Evolutionary conservation across 495 filamentous ascomycete genomes (phyloP).

Genomic region (Tuber melanosporum): DNA sequence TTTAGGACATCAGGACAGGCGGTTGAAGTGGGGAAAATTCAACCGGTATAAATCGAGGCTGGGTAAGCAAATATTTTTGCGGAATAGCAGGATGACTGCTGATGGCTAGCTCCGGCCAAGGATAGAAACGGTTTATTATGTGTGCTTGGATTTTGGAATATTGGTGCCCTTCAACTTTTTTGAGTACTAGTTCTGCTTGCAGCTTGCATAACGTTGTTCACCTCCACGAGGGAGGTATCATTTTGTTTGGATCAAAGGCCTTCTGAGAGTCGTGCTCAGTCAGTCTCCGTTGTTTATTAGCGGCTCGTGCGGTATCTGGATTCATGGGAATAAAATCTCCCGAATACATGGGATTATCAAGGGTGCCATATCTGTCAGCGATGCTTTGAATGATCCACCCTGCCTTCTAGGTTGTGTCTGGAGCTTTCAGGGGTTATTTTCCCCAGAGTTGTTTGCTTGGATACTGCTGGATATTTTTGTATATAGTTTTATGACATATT

Average conservation of each 20-base stretch:
- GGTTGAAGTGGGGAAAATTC: neutral
- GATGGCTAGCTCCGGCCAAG: neutral
- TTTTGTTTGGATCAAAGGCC: neutral
- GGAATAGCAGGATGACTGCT: neutral
- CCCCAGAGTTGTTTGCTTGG: neutral
- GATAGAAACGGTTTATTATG: neutral
- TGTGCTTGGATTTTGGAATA: neutral
- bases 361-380: neutral
- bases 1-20: neutral
- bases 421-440: neutral
- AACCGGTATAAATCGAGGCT: neutral
- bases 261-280: neutral
- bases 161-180: neutral
- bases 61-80: neutral
- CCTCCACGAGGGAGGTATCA: neutral
- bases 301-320: neutral
- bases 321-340: neutral
- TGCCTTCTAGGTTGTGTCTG: neutral
- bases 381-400: neutral
- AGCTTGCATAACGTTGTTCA: neutral
- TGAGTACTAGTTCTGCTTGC: neutral
- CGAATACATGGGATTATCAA: neutral
- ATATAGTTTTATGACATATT: neutral
- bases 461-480: neutral
- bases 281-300: neutral